These are phyloP conservation scores for Tylopilus sp. DNA, from an alignment of 768 basidiomycete genomes.

Conservation along the genomic window DNA sequence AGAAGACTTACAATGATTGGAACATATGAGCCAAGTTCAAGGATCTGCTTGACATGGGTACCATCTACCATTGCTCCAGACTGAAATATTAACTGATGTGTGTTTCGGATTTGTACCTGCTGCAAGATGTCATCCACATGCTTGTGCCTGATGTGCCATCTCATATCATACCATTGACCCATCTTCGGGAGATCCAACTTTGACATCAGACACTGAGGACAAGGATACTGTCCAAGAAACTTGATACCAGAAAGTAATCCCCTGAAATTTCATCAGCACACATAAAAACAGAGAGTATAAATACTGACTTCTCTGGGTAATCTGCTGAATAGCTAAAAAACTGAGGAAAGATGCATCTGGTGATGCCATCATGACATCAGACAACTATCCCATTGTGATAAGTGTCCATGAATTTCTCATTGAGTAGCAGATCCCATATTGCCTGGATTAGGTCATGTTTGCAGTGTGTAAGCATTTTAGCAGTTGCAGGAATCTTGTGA, in stretches of 20 bases:
- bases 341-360: constrained; percentile 5
- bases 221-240: neutral
- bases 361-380: constrained; percentile 9
- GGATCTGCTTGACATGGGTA: no score
- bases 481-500: neutral
- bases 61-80: no score
- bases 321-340: constrained; percentile 22
- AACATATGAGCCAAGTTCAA: neutral
- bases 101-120: no score
- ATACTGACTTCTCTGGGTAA: constrained; percentile 1
- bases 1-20: neutral
- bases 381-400: constrained; percentile 18
- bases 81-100: no score
- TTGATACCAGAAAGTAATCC: neutral
- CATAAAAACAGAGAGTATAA: neutral
- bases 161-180: no score
- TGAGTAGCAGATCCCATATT: constrained; percentile 10
- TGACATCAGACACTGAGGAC: neutral
- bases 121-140: no score
- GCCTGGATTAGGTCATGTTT: constrained; percentile 19
- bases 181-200: no score
- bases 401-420: constrained; percentile 11
- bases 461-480: constrained; percentile 8
- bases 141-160: no score
- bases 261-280: neutral